Evolutionary conservation across 2,329 filamentous ascomycete species (phyloP), one percentile per base, ranked within the genome.

Genomic region (Mycosphaerella sp.): DNA sequence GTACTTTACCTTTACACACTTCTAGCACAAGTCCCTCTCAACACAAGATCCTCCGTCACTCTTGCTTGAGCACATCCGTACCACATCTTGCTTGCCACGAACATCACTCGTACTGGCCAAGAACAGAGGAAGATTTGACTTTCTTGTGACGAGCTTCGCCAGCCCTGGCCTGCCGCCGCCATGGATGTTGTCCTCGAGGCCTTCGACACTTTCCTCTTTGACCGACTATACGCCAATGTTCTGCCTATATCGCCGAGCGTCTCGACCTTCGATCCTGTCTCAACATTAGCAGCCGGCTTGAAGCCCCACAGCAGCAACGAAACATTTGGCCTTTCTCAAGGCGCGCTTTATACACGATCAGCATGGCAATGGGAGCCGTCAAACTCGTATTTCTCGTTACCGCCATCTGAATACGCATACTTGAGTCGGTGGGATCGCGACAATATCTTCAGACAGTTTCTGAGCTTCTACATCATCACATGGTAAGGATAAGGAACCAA

Each of bases 151-250:
- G 46, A 53, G 41, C 51, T 50, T 44, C 28, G 35, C 21, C 25
- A 47, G 44, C 43, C 40, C 40, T 13, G 41, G 28, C 7, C 16
- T 37, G 30, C 51, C 53, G 49, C 59, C 73, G 75, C 68, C 70
- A 96, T 97, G 91, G 91, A 97, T 77, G 82, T 96, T 72, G 82
- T 93, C 41, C 85, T 96, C 59, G 90, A 96, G 72, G 63, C 90
- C 54, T 79, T 81, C 71, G 91, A 97, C 72, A 87, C 84, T 62
- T 88, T 85, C 65, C 64, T 90, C 57, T 85, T 86, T 70, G 91
- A 97, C 73, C 80, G 84, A 60, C 62, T 86, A 52, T 96, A 94
- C 68, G 84, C 89, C 44, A 76, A 73, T 32, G 61, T 86, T 5
- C 74, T 87, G n/a, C 89, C 90, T 6, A 73, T 65, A 32, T 58